Percentiles rank a stretch among this genome's conserved stretches.
These are phyloP conservation scores for Mortierella sp. DNA, from an alignment of 371 early-diverging fungal species.

Conservation along the genomic window DNA sequence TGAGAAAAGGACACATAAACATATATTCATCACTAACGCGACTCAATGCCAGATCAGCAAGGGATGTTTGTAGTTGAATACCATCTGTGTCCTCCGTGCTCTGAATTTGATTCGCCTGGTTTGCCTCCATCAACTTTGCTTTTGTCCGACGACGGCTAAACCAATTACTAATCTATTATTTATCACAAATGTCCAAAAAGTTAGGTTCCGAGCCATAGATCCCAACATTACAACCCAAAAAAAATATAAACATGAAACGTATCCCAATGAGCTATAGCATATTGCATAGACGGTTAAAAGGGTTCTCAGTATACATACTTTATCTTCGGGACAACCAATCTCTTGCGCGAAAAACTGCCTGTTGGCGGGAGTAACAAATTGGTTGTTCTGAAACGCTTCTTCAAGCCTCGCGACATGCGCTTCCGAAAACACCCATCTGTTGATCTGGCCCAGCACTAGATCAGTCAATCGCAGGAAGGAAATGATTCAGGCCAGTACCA, in stretches of 20 bases:
- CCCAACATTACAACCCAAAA: neutral
- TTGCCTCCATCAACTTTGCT: slow-evolving; percentile 8
- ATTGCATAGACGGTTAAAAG: neutral
- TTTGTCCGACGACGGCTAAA: slow-evolving; percentile 34
- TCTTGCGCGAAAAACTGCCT: slow-evolving; percentile 12
- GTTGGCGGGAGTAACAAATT: slow-evolving; percentile 19
- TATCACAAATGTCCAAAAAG: neutral
- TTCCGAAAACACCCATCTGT: slow-evolving; percentile 30
- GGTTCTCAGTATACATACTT: slow-evolving; percentile 18
- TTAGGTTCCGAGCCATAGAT: neutral
- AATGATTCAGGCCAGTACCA: neutral
- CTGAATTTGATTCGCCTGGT: neutral
- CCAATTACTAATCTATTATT: slow-evolving; percentile 40
- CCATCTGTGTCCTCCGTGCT: neutral
- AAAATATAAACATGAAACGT: neutral
- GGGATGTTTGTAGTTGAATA: neutral
- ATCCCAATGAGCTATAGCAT: neutral
- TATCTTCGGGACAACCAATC: slow-evolving; percentile 34
- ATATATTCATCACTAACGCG: neutral
- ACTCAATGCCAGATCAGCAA: neutral
- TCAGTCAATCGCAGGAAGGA: neutral
- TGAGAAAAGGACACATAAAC: neutral
- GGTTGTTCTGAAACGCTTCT: slow-evolving; percentile 12
- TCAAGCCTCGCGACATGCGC: slow-evolving; percentile 28
- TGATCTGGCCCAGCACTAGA: slow-evolving; percentile 38